Evolutionary conservation across 1,284 basidiomycete genomes (phyloP), one percentile per base, ranked within the genome.

Genomic region (Athelia sp.): DNA sequence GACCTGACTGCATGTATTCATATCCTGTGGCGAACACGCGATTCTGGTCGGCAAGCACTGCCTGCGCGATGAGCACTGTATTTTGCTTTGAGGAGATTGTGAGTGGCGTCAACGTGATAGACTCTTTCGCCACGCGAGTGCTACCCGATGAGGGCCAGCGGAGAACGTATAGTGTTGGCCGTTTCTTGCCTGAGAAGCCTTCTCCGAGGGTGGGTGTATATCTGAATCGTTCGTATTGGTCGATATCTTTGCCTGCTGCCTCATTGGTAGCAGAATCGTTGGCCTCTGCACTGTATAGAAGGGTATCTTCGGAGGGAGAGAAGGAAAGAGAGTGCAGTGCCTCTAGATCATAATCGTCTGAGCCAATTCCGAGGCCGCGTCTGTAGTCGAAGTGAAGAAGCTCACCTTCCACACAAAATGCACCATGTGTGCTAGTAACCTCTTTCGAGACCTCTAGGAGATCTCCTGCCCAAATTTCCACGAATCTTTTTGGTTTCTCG

Each of bases 371-470:
- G n/a, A n/a, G n/a, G 36, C 36, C 15, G 6, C 36, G 19, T 21
- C 36, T n/a, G n/a, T n/a, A n/a, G 44, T 21, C 23, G 23, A 19
- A 17, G 31, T 15, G 26, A 29, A n/a, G 19, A 40, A 4, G 24
- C 62, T 38, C 36, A 84, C 85, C 81, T 55, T 87, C 85, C 2
- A 73, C 66, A 52, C 82, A 81, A 56, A 86, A 87, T 2, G 72
- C 68, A 0, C 75, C 79, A 54, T 87, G 84, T 1, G 60, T 56
- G 23, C 80, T 73, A 0, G 82, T 79, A 18, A 87, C 83, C 18
- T 87, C 79, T 45, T 72, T 60, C 0, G 68, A 72, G 0, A 62
- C 67, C 44, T 77, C 70, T 1, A 80, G 52, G 6, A 62, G 58
- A 22, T 70, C 63, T 0, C 67, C 68, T 0, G 64, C 59, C 81